Percentiles rank a stretch among this genome's conserved stretches.
These are phyloP conservation scores for Heterobasidion irregulare DNA, from an alignment of 1,284 basidiomycete species.

Conservation along the genomic window DNA sequence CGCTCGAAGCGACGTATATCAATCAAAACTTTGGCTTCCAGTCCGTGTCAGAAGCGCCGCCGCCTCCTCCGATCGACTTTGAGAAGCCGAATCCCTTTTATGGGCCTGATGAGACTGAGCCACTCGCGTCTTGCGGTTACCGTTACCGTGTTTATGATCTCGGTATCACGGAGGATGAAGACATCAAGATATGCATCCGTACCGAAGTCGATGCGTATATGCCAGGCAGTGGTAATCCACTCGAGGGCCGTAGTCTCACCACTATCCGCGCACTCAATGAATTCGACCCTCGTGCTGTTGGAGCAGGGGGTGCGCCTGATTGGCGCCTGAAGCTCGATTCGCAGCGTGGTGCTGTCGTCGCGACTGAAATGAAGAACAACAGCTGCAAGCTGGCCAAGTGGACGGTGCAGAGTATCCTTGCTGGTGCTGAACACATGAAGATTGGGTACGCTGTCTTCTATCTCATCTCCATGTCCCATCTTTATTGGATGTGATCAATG, in stretches of 20 bases:
- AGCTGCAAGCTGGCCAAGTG: constrained; percentile 97
- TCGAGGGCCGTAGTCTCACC: constrained; percentile 72
- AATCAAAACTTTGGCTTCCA: constrained; percentile 99
- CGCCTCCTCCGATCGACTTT: constrained; percentile 63
- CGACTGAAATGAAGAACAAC: constrained; percentile 99
- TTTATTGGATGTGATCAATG: constrained; percentile 2
- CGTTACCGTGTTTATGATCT: constrained; percentile 96
- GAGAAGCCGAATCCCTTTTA: constrained; percentile 93
- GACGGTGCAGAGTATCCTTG: constrained; percentile 93
- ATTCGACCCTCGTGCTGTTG: constrained; percentile 89
- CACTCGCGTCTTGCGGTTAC: constrained; percentile 93
- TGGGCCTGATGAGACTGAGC: constrained; percentile 89
- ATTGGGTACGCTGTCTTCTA: constrained; percentile 65
- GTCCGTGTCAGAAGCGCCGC: constrained; percentile 72
- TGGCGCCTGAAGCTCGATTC: constrained; percentile 96
- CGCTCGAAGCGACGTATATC: constrained; percentile 97
- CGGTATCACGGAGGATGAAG: constrained; percentile 83
- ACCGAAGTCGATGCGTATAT: constrained; percentile 95
- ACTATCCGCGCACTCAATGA: constrained; percentile 97
- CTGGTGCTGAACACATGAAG: constrained; percentile 96
- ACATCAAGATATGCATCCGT: constrained; percentile 86
- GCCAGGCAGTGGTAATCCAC: constrained; percentile 55
- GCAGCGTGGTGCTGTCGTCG: constrained; percentile 95
- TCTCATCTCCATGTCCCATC: neutral
- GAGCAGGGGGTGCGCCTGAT: constrained; percentile 90